These are phyloP conservation scores for Heliamphora exappendiculata DNA, from an alignment of 148 eudicot genomes.

Conservation along the genomic window DNA sequence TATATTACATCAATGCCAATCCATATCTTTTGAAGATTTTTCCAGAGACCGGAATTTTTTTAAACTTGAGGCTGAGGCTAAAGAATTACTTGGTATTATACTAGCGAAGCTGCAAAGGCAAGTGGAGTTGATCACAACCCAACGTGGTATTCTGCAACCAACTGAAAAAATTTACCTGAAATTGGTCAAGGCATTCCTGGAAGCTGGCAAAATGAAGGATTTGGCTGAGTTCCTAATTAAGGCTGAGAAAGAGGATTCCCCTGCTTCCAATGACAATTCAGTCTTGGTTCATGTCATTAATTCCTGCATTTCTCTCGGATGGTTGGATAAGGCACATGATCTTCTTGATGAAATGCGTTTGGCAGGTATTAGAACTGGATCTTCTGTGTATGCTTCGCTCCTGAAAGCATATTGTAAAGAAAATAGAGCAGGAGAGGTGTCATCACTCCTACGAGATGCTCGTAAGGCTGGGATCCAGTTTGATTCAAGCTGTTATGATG, in stretches of 20 bases:
- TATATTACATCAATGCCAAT: constrained; percentile 10
- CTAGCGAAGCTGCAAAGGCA: constrained; percentile 52
- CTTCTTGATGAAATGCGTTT: constrained; percentile 88
- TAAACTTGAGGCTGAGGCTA: constrained; percentile 51
- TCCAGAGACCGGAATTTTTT: constrained; percentile 49
- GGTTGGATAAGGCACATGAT: constrained; percentile 90
- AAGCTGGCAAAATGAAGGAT: constrained; percentile 66
- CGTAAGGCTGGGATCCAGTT: constrained; percentile 79
- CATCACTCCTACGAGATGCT: constrained; percentile 62
- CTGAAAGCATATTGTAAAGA: constrained; percentile 79
- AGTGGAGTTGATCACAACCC: constrained; percentile 55
- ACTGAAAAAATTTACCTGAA: constrained; percentile 64
- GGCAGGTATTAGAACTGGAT: constrained; percentile 60
- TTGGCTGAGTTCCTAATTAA: constrained; percentile 72
- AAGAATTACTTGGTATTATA: constrained; percentile 39
- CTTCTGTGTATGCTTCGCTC: constrained; percentile 65
- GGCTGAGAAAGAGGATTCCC: constrained; percentile 65
- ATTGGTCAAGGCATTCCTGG: constrained; percentile 71
- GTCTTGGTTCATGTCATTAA: constrained; percentile 61
- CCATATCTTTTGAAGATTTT: constrained; percentile 52
- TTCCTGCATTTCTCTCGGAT: constrained; percentile 74
- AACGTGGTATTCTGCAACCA: constrained; percentile 75
- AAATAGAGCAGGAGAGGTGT: constrained; percentile 44
- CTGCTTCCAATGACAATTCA: constrained; percentile 53
- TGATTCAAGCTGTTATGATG: constrained; percentile 67